Evolutionary conservation across 495 filamentous ascomycete species (phyloP).

Genomic region (Daldinia decipiens): DNA sequence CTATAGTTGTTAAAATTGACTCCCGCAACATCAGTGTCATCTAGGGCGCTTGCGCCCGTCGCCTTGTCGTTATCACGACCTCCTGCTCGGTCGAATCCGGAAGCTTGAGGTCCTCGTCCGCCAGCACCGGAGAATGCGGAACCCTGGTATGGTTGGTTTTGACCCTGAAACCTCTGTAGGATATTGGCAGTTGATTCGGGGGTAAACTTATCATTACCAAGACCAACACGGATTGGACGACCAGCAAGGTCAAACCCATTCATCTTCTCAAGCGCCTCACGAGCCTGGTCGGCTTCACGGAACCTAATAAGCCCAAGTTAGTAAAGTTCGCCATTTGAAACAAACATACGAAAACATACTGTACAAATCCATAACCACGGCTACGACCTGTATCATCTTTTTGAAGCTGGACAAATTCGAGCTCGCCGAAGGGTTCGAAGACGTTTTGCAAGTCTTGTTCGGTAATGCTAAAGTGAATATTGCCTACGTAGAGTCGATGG

Average conservation of each 20-base stretch:
- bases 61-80: slow-evolving; percentile 92
- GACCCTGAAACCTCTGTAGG: slow-evolving; percentile 86
- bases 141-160: slow-evolving; percentile 87
- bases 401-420: slow-evolving; percentile 96
- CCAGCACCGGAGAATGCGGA: slow-evolving; percentile 93
- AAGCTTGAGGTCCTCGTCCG: slow-evolving; percentile 86
- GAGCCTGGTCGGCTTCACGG: slow-evolving; percentile 87
- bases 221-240: slow-evolving; percentile 96
- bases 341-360: slow-evolving; percentile 70
- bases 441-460: slow-evolving; percentile 95
- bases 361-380: slow-evolving; percentile 97
- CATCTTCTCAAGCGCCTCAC: slow-evolving; percentile 97
- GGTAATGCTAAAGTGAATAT: slow-evolving; percentile 99
- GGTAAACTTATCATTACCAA: slow-evolving; percentile 99
- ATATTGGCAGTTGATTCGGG: slow-evolving; percentile 93
- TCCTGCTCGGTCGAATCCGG: slow-evolving; percentile 92
- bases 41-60: slow-evolving; percentile 91
- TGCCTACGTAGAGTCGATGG: slow-evolving; percentile 98
- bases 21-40: slow-evolving; percentile 97
- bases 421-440: slow-evolving; percentile 97
- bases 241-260: slow-evolving; percentile 99
- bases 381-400: slow-evolving; percentile 93
- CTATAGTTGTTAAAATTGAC: slow-evolving; percentile 99
- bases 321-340: slow-evolving; percentile 10
- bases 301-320: slow-evolving; percentile 71